phyloP scores from a whole-genome alignment of 441 rosid species.

The Croton laevigatus region DNA sequence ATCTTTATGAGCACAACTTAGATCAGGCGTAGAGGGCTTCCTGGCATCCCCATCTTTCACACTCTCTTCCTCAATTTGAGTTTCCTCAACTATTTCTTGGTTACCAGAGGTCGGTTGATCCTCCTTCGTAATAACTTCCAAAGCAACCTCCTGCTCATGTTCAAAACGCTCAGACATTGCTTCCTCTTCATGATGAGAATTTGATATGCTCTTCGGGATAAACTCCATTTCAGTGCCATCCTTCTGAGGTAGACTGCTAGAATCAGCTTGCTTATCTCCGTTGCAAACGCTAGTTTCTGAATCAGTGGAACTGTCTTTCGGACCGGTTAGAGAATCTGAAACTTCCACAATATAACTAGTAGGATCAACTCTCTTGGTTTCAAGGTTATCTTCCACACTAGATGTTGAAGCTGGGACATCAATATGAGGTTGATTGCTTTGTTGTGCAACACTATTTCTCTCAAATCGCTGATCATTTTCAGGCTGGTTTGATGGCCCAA shows the following conservation, averaged over 20 bases:
- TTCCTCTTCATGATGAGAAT: constrained; percentile 33
- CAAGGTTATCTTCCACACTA: constrained; percentile 58
- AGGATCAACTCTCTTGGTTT: constrained; percentile 68
- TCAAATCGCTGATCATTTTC: constrained; percentile 37
- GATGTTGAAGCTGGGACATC: constrained; percentile 47
- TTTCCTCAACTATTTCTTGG: constrained; percentile 33
- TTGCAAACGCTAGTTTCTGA: constrained; percentile 45
- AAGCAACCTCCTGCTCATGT: constrained; percentile 35
- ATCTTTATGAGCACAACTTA: constrained; percentile 15
- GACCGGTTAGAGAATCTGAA: constrained; percentile 41
- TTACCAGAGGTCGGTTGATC: constrained; percentile 28
- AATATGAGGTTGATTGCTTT: constrained; percentile 33
- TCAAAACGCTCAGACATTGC: constrained; percentile 32
- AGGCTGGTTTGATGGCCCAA: constrained; percentile 32
- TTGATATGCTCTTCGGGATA: constrained; percentile 24
- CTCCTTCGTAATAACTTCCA: constrained; percentile 28
- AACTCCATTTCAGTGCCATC: constrained; percentile 30
- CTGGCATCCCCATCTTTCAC: constrained; percentile 26
- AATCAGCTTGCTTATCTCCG: constrained; percentile 40
- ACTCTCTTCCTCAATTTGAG: constrained; percentile 27
- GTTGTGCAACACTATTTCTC: constrained; percentile 33
- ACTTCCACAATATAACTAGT: constrained; percentile 44
- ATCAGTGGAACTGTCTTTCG: constrained; percentile 52
- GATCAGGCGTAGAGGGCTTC: constrained; percentile 20
- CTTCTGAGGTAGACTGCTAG: constrained; percentile 29